Base-by-base conservation (phyloP, 177 flowering plant species). In the Telopea speciosissima region DNA sequence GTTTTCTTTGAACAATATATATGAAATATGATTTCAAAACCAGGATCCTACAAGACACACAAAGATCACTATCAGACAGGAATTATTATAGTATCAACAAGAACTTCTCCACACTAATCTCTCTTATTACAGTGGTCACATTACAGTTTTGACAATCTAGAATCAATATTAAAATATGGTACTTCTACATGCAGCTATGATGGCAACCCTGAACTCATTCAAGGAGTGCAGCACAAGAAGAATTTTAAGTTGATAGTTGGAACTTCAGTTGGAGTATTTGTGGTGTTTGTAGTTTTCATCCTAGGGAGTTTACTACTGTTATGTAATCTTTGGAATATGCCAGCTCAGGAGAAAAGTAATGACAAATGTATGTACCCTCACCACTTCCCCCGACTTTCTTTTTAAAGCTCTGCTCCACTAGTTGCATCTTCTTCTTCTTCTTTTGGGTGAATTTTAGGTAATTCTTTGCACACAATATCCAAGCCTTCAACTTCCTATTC, bases 121-220 rank as follows among this genome's bases (percentile, higher is more conserved):
- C 25, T 45, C 23, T 26, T 63, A 24, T 61, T 67, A 74, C 21
- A 42, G 63, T 26, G 26, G 58, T 13, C 25, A 16, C 8, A 54
- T 22, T 33, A 44, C 8, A 54, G 23, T 33, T 58, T n/a, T 7
- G 36, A 9, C 21, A 70, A 26, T 11, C 5, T 63, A 45, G 14
- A 58, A 49, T 70, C 36, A 36, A 61, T 52, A 49, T 36, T 70
- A 12, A 67, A 36, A 22, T 26, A 65, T 28, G 24, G 11, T n/a
- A 40, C 62, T 70, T 62, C 75, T 26, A 71, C 70, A 66, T 81
- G 76, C 90, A 93, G 98, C 1, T 90, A 79, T 72, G 86, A 83
- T 68, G 83, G 80, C 42, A 93, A 93, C 81, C 85, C 84, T 66
- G 71, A 77, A 67, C 85, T 93, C n/a, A 80, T 73, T 66, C 82